Evolutionary conservation across 495 filamentous ascomycete species (phyloP).

Genomic region (Hypoxylon fragiforme): DNA sequence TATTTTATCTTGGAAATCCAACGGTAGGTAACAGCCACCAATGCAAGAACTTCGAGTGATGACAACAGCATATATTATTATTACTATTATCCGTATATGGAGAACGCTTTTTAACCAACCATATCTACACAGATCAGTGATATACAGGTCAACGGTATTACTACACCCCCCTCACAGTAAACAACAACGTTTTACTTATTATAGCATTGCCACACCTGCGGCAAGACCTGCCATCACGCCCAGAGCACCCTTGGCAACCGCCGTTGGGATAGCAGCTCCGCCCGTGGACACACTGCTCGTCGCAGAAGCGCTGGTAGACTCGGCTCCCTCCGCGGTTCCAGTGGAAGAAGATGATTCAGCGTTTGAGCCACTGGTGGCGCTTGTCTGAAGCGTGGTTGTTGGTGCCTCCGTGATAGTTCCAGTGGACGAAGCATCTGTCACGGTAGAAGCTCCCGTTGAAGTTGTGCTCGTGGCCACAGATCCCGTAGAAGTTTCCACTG

Average conservation of each 20-base stretch:
- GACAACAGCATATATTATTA: no score
- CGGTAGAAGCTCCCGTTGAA: neutral
- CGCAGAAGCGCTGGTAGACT: constrained; percentile 1
- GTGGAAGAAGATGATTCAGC: constrained; percentile 8
- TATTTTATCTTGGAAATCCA: no score
- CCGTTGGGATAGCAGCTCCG: constrained; percentile 27
- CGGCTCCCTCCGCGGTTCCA: constrained; percentile 10
- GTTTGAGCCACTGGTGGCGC: neutral
- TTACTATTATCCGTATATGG: no score
- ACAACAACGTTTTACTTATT: neutral
- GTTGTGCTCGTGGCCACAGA: constrained; percentile 4
- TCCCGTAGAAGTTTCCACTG: neutral
- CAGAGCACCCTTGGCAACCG: constrained; percentile 24
- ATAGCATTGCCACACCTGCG: constrained; percentile 30
- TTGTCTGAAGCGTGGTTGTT: constrained; percentile 1
- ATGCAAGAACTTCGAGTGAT: no score
- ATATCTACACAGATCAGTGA: no score
- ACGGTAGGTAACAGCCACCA: no score
- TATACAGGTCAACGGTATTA: no score
- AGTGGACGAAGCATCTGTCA: neutral
- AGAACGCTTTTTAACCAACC: no score
- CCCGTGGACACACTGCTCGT: constrained; percentile 19
- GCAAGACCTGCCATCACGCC: constrained; percentile 28
- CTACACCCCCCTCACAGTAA: no score
- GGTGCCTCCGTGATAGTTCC: constrained; percentile 18